phyloP scores from a whole-genome alignment of 139 green algal genomes.

The Parachlorella kessleri region DNA sequence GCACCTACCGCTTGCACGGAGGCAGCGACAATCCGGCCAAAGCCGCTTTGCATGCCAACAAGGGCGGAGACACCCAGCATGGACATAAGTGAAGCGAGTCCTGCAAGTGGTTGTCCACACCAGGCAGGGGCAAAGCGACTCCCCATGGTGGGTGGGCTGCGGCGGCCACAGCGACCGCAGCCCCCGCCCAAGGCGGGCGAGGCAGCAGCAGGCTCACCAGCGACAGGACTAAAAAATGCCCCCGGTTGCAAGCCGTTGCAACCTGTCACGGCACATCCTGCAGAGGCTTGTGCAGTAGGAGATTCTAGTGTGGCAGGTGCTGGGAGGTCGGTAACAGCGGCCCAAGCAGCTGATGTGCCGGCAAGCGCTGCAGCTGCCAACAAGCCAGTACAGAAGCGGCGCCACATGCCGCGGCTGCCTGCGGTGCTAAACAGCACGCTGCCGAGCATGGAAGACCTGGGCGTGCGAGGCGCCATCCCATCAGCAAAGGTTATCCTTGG shows the following conservation, averaged over 20 bases:
- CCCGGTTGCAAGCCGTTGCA: not conserved
- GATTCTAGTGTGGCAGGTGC: too few species aligned
- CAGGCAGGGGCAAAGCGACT: not conserved
- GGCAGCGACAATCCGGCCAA: too few species aligned
- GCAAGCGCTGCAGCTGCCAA: too few species aligned
- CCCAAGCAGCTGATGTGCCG: too few species aligned
- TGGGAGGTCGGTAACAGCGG: too few species aligned
- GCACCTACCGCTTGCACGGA: too few species aligned
- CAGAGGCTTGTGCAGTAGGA: not conserved
- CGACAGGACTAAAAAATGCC: not conserved
- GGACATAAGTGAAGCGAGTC: too few species aligned
- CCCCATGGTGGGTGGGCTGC: not conserved
- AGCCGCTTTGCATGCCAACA: too few species aligned
- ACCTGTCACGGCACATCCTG: not conserved
- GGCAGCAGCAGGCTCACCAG: not conserved
- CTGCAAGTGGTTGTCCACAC: too few species aligned
- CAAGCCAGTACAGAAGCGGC: too few species aligned
- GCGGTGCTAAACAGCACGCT: not conserved
- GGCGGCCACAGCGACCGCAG: not conserved
- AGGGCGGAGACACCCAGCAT: too few species aligned
- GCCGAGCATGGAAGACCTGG: not conserved
- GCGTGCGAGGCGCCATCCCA: not conserved
- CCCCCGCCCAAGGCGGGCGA: not conserved
- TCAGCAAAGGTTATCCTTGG: not conserved
- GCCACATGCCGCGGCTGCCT: slow-evolving; percentile 15